Conservation (phyloP, 306 rosid species). For the Senna tora region DNA sequence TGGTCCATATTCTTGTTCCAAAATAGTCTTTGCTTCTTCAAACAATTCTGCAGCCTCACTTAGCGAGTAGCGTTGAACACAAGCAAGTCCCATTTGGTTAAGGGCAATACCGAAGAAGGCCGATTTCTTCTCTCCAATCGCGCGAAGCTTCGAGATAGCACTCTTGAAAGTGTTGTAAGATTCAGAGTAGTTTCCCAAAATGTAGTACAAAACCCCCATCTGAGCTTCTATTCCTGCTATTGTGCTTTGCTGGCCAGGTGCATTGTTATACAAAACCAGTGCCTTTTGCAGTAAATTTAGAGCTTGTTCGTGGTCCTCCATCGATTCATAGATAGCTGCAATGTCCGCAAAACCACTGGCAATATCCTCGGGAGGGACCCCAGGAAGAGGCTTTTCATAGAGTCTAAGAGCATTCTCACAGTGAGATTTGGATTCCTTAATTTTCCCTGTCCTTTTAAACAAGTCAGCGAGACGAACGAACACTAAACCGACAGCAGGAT, state of each 20-base stretch:
- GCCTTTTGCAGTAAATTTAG: conserved; percentile 78
- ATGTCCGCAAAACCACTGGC: conserved; percentile 88
- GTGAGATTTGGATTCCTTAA: conserved; percentile 80
- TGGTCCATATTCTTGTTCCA: conserved; percentile 88
- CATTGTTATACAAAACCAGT: conserved; percentile 65
- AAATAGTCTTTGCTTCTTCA: conserved; percentile 80
- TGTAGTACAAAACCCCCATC: conserved; percentile 87
- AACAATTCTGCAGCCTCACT: conserved; percentile 76
- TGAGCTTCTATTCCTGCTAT: conserved; percentile 96
- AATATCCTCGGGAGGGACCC: conserved; percentile 81
- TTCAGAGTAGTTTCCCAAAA: conserved; percentile 77
- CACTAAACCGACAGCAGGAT: conserved; percentile 81
- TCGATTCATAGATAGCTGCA: conserved; percentile 82
- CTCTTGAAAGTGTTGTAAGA: conserved; percentile 74
- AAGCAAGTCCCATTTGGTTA: conserved; percentile 94
- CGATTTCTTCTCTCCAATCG: conserved; percentile 85
- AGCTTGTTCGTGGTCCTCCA: conserved; percentile 84
- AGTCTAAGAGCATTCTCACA: conserved; percentile 90
- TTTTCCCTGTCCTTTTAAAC: conserved; percentile 77
- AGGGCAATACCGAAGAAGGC: conserved; percentile 93
- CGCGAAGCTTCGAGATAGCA: conserved; percentile 79
- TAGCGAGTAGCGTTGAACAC: conserved; percentile 76
- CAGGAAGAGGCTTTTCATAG: conserved; percentile 78
- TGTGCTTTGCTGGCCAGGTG: conserved; percentile 90
- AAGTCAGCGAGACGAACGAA: conserved; percentile 86